A percentile compares a stretch with the other conserved stretches of the same genome.
phyloP scores from a whole-genome alignment of 176 grass and related monocot genomes.

The Cenchrus americanus region DNA sequence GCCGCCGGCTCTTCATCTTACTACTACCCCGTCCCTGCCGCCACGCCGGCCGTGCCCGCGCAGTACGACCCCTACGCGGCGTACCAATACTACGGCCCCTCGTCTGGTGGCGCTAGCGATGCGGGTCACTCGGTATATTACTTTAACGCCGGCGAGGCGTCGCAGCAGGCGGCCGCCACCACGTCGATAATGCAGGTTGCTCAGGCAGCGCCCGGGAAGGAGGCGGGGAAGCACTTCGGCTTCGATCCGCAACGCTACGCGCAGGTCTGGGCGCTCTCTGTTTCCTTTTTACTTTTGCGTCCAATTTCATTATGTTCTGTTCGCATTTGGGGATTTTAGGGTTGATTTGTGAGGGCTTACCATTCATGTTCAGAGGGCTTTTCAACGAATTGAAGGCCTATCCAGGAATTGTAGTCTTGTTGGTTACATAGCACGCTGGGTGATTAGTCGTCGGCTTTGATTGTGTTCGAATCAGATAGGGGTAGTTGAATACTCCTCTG shows the following conservation, averaged over 20 bases:
- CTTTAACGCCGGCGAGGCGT: constrained; percentile 33
- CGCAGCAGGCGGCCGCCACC: constrained; percentile 22
- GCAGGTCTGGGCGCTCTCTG: constrained; percentile 42
- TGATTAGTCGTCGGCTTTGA: not conserved
- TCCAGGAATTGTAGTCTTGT: not conserved
- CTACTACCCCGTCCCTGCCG: constrained; percentile 20
- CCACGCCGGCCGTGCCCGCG: not conserved
- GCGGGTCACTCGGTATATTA: constrained; percentile 36
- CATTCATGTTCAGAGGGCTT: not conserved
- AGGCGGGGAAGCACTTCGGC: constrained; percentile 42
- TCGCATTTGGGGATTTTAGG: constrained; percentile 1
- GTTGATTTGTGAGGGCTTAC: constrained; percentile 10
- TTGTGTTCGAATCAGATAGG: not conserved
- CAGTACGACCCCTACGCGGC: constrained; percentile 39
- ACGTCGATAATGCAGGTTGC: not conserved
- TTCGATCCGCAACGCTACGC: constrained; percentile 60
- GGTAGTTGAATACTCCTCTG: not conserved
- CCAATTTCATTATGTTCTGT: not conserved
- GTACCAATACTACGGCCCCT: constrained; percentile 34
- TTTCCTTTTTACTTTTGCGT: not conserved
- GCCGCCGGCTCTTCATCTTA: constrained; percentile 15
- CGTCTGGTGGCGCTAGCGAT: not conserved
- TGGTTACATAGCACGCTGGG: not conserved
- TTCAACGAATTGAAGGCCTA: not conserved
- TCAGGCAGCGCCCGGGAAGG: not conserved